Conservation (phyloP, 129 eudicot species). For the Artemisia tridentata region DNA sequence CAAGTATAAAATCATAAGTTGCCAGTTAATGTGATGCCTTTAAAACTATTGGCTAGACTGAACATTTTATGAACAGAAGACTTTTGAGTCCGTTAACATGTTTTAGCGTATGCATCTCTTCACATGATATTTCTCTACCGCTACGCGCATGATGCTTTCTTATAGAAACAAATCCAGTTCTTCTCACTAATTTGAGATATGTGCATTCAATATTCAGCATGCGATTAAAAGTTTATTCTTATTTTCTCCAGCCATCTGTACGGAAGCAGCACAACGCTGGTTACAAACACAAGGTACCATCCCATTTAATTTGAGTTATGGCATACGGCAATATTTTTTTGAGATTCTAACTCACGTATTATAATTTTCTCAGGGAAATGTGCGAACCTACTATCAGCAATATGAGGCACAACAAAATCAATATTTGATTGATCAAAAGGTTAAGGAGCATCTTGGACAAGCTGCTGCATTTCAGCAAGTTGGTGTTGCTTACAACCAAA, state of each 20-base stretch:
- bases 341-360: not conserved
- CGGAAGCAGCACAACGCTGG: slow-evolving; percentile 98
- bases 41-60: no score
- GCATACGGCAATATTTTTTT: no score
- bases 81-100: no score
- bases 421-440: slow-evolving; percentile 82
- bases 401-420: slow-evolving; percentile 87
- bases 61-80: no score
- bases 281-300: slow-evolving; percentile 86
- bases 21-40: no score
- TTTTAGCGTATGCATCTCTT: no score
- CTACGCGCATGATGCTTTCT: no score
- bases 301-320: not conserved
- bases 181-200: no score
- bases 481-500: slow-evolving; percentile 64
- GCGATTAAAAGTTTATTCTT: not conserved
- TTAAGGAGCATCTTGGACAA: slow-evolving; percentile 87
- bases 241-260: slow-evolving; percentile 71
- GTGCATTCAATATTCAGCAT: no score
- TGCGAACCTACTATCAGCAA: slow-evolving; percentile 78
- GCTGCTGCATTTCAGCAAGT: slow-evolving; percentile 73
- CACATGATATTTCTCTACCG: no score
- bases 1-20: no score
- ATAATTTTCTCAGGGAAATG: slow-evolving; percentile 58
- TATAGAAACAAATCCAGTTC: no score